Evolutionary conservation across 306 rosid species (phyloP).

Genomic region (Trifolium fragiferum): DNA sequence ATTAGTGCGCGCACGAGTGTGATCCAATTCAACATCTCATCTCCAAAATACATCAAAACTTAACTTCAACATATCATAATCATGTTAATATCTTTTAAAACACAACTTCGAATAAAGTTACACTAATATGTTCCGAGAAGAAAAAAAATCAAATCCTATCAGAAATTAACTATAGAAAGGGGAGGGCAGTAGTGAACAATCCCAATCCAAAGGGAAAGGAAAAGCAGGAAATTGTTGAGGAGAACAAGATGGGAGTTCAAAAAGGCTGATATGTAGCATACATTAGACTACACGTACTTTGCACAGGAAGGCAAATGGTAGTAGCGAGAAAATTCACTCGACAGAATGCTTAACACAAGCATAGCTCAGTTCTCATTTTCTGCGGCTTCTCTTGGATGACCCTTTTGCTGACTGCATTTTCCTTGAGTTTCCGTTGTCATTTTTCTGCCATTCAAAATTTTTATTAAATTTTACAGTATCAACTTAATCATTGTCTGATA

Average conservation of each 20-base stretch:
- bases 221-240: background rate
- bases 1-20: background rate
- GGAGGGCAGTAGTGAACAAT: constrained; percentile 1
- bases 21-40: background rate
- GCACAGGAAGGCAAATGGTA: constrained; percentile 14
- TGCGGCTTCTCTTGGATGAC: constrained; percentile 56
- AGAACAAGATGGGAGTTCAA: background rate
- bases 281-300: constrained; percentile 2
- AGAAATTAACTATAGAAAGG: background rate
- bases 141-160: background rate
- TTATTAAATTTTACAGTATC: constrained; percentile 20
- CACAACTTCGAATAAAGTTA: constrained; percentile 11
- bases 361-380: constrained; percentile 41
- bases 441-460: constrained; percentile 55
- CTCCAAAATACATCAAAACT: constrained; percentile 10
- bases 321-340: constrained; percentile 29
- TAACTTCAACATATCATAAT: constrained; percentile 3
- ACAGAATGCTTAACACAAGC: background rate
- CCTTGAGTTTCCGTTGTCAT: constrained; percentile 30
- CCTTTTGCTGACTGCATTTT: constrained; percentile 43
- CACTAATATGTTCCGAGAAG: background rate
- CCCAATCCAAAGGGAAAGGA: constrained; percentile 23
- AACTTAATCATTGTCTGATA: constrained; percentile 3
- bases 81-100: constrained; percentile 34
- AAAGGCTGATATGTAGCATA: background rate